Conservation (phyloP, 495 filamentous ascomycete genomes). For the Penicillium cosmopolitanum region DNA sequence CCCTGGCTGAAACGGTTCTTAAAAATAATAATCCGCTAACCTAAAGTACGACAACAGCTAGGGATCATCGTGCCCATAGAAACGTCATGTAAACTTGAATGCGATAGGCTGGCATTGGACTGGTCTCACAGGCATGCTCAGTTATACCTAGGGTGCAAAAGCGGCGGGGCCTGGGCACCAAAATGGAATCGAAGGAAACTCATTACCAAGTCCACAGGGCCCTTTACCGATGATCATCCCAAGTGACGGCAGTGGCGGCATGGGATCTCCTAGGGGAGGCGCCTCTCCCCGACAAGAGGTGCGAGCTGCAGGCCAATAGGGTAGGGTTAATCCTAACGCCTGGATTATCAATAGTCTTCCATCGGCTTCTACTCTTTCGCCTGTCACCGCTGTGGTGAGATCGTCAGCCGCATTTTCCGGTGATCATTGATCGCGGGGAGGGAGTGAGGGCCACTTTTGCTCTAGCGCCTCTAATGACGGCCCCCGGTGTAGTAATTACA, state of each 20-base stretch:
- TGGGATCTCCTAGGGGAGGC: neutral
- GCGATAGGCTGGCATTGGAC: too few species aligned
- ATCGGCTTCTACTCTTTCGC: constrained; percentile 24
- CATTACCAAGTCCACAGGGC: neutral
- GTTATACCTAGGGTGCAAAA: neutral
- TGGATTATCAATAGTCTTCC: constrained; percentile 26
- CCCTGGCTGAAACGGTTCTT: too few species aligned
- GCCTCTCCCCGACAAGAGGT: neutral
- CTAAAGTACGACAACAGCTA: too few species aligned
- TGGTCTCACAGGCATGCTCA: neutral
- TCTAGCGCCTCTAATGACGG: neutral
- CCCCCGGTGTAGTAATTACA: neutral
- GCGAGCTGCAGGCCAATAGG: neutral
- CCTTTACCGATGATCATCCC: constrained; percentile 29
- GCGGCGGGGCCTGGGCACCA: neutral
- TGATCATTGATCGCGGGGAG: constrained; percentile 16
- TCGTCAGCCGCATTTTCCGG: constrained; percentile 16
- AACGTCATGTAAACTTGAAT: too few species aligned
- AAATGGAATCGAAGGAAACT: neutral
- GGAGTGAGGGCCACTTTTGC: constrained; percentile 10
- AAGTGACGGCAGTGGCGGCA: constrained; percentile 35
- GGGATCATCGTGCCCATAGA: too few species aligned
- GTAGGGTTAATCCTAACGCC: neutral
- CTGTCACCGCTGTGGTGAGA: constrained; percentile 22
- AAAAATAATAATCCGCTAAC: too few species aligned